Evolutionary conservation across 1,284 basidiomycete genomes (phyloP).

Genomic region (Fomitopsis palustris): DNA sequence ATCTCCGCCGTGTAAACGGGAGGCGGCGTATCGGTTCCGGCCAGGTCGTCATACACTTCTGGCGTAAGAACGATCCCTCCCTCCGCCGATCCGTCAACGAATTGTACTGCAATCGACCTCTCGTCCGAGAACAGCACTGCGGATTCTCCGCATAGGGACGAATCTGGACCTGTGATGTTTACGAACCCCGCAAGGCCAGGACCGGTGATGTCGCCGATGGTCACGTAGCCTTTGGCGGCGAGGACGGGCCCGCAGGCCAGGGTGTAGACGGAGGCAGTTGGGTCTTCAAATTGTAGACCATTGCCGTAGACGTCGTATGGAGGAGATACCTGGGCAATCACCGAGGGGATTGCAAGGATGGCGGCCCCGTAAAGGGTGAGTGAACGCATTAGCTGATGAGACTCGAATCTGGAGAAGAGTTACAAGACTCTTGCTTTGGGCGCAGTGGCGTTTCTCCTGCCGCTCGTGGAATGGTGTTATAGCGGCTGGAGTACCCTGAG

Average conservation of each 20-base stretch:
- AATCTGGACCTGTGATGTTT: not conserved
- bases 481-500: no score
- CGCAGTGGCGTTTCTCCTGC: no score
- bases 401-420: no score
- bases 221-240: not conserved
- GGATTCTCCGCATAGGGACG: not conserved
- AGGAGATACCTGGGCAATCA: not conserved
- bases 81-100: not conserved
- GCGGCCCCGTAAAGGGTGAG: not conserved
- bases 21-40: not conserved
- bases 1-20: not conserved
- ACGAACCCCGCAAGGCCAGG: not conserved
- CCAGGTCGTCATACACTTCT: not conserved
- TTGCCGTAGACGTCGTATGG: not conserved
- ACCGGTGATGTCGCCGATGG: not conserved
- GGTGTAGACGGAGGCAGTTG: not conserved
- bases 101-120: not conserved
- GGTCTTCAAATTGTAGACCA: not conserved
- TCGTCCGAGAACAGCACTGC: not conserved
- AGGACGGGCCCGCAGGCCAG: not conserved
- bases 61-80: not conserved
- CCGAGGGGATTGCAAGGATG: not conserved
- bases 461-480: no score
- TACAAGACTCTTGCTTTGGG: no score
- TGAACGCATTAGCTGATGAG: not conserved